phyloP scores from a whole-genome alignment of 331 rosid genomes.

The Prunus yedoensis region DNA sequence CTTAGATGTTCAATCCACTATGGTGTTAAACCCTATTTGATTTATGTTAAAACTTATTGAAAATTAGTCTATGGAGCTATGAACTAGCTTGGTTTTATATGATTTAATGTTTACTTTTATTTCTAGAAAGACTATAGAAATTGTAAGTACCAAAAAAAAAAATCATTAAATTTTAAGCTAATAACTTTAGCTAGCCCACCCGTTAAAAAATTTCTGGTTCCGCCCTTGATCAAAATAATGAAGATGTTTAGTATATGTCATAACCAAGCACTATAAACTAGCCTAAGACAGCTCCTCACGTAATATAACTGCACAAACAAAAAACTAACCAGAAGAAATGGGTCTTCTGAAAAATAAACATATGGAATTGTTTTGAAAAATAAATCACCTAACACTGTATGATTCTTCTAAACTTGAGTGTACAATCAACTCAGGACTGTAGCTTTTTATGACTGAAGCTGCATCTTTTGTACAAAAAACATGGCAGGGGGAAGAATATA shows the following conservation, averaged over 20 bases:
- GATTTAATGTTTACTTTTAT: no score
- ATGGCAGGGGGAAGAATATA: constrained; percentile 37
- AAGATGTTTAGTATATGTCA: neutral
- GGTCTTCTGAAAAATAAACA: constrained; percentile 27
- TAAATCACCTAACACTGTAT: constrained; percentile 55
- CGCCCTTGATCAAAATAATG: neutral
- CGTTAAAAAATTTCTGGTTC: no score
- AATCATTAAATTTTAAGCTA: no score
- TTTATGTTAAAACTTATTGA: no score
- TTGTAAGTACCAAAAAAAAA: no score
- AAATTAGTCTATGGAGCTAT: no score
- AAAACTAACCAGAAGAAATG: constrained; percentile 55
- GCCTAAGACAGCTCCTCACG: neutral
- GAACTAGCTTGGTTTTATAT: no score
- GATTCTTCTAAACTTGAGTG: constrained; percentile 89
- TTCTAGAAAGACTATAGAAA: no score
- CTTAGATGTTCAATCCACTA: no score
- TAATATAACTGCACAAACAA: constrained; percentile 13
- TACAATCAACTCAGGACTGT: constrained; percentile 83
- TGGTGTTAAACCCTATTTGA: no score
- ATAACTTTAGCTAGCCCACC: no score
- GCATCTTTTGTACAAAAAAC: constrained; percentile 94
- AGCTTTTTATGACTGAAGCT: constrained; percentile 81
- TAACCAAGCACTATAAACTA: constrained; percentile 4
- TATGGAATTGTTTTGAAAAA: constrained; percentile 7